Conservation (phyloP, 139 green algal species). For the Asterochloris erici region DNA sequence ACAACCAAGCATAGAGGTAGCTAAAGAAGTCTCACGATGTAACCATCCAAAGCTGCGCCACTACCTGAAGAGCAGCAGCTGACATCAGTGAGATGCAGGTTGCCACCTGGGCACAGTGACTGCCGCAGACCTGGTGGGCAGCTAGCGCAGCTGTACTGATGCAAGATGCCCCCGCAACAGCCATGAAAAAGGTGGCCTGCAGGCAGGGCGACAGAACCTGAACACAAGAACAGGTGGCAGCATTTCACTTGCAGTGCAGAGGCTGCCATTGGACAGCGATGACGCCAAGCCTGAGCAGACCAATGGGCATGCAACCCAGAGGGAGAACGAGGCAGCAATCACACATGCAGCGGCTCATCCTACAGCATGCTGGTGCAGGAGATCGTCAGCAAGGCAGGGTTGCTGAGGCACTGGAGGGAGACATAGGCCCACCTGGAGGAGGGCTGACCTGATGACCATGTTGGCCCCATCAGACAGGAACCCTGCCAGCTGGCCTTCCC, state of each 20-base stretch:
- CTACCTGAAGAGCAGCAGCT: not conserved
- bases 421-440: slow-evolving; percentile 35
- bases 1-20: too few relatives aligned
- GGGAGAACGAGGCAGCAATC: not conserved
- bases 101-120: too few relatives aligned
- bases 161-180: slow-evolving; percentile 34
- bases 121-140: slow-evolving; percentile 41
- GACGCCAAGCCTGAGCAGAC: not conserved
- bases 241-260: not conserved
- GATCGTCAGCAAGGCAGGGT: not conserved
- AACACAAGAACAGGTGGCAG: not conserved
- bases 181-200: slow-evolving; percentile 53
- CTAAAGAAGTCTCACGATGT: slow-evolving; percentile 1
- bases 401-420: not conserved
- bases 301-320: not conserved
- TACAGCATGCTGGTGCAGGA: not conserved
- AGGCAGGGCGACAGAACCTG: not conserved
- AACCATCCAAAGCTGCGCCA: slow-evolving; percentile 65
- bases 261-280: not conserved
- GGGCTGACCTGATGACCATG: slow-evolving; percentile 53
- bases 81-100: too few relatives aligned
- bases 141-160: slow-evolving; percentile 51
- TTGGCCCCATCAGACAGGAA: slow-evolving; percentile 46
- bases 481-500: not conserved
- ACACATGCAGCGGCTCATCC: not conserved